Base-by-base conservation (phyloP, 2,329 filamentous ascomycete genomes). In the Fusarium nygamai region DNA sequence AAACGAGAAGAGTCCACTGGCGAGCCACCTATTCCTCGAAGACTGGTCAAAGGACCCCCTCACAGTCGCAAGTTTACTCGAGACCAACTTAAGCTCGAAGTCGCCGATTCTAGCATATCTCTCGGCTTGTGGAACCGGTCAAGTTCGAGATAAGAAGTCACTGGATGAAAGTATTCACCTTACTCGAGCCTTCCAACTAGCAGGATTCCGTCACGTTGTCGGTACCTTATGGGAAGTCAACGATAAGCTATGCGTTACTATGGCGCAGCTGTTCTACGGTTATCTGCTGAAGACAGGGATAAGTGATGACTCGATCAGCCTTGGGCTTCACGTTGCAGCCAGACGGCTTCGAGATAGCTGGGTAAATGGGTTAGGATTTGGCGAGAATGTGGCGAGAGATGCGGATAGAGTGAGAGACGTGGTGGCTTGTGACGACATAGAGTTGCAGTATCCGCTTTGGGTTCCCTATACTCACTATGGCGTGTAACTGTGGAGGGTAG, bases 61-160 rank as follows among this genome's bases (percentile, higher is more conserved):
- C 14, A 24, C 22, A 1, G 41, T 43, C 9, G 22, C 41, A 43
- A 11, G 14, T 17, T 17, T 43, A 43, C 41, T 43, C 5, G 14
- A 43, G 1, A 43, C 41, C 0, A 43, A 17, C 14, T n/a, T 24
- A 6, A 24, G n/a, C 6, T 11, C 22, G 0, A 24, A 24, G 4
- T 43, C n/a, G 9, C n/a, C 41, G 8, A 8, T 43, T 5, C 16
- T 24, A 5, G 22, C n/a, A 17, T 43, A 43, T 11, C n/a, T 43
- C n/a, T 43, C 41, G 12, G 41, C 41, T 43, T 24, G 41, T 17
- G n/a, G 22, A 24, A 43, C 41, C 6, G 41, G 41, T 6, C n/a
- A 43, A 43, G 41, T 43, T 43, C 41, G n/a, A 17, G 41, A 43
- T 12, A 24, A 43, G 41, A 43, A 43, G 14, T 43, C n/a, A 43